Evolutionary conservation across 2,329 filamentous ascomycete species (phyloP), one percentile per base, ranked within the genome.

Genomic region (Neofusicoccum sp.): DNA sequence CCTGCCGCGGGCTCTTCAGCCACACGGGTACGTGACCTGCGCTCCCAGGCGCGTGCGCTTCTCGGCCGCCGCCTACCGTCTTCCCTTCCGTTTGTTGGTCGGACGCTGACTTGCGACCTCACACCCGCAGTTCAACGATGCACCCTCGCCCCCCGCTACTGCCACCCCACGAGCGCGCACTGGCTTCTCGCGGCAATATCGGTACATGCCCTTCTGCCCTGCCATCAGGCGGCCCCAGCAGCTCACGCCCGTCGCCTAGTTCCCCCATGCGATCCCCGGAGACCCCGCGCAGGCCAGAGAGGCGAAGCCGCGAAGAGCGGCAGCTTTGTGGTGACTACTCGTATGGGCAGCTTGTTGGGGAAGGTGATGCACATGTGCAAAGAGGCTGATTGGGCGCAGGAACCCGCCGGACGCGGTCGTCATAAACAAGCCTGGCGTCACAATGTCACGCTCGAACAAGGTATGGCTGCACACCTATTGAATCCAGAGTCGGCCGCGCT

Each of bases 91-190:
- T 33, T 56, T 28, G 38, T 28, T 14, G 24, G 20, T 20, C 24
- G 38, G 14, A 28, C 28, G 51, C 51, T 56, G 51, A 56, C 51
- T 24, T 43, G 4, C 26, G n/a, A 12, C 28, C 26, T 31, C 14
- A 33, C 31, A 24, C 33, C 28, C 28, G 7, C 48, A 56, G 51
- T 56, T 43, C 38, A 31, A 56, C 34, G 36, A 56, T 56, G 51
- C 38, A 30, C 51, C 7, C 51, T n/a, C 28, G 38, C n/a, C 38
- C 26, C 36, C n/a, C 38, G 51, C 38, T 56, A 16, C n/a, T 41
- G n/a, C 51, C 7, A 26, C 24, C 38, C 14, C 36, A 33, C 51
- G 38, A 43, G 14, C n/a, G 8, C 51, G 38, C 36, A 43, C 51
- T 41, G 38, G 36, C 36, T 43, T 30, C 24, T 4, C 36, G 51